Base-by-base conservation (phyloP, 192 early-diverging fungal genomes). In the Backusella liffmaniae region DNA sequence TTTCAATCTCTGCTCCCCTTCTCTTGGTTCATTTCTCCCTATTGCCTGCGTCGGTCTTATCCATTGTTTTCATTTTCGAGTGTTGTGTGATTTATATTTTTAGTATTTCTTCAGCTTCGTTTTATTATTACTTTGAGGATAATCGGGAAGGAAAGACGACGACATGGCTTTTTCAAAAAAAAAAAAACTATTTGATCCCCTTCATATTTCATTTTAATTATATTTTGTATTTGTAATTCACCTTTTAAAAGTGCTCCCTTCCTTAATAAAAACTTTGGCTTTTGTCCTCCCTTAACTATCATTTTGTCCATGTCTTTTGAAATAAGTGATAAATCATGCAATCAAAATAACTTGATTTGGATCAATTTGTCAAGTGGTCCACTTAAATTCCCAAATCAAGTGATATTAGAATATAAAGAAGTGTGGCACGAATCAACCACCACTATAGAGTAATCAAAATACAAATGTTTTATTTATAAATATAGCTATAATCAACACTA, bases 61-160 rank as follows among this genome's bases (percentile, higher is more conserved):
- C 56, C 56, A 62, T 62, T 62, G 21, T 13, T 62, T 62, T 62
- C 12, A 29, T 62, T 62, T 62, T 62, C 56, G 56, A 62, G 26
- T 62, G 56, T 62, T 62, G 56, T 62, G 56, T 8, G 21, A 56
- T 56, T n/a, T 9, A 9, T 29, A 62, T 13, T 29, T 10, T 12
- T 56, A 56, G 26, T 62, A 10, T 29, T 29, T 62, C 12, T 29
- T 62, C 46, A 49, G 46, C 26, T 62, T 62, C 56, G 26, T 62
- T 62, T 62, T 39, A 39, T 8, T 39, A 10, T 39, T 39, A 39
- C 10, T 62, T 62, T 62, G 56, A 62, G 56, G 56, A 62, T 62
- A 62, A 62, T 62, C 56, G 56, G 56, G 26, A 62, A 12, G 56
- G 56, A 62, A 62, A 29, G 56, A 62, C 56, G 10, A 62, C 56